Evolutionary conservation across 768 basidiomycete species (phyloP), one percentile per base, ranked within the genome.

Genomic region (Calvatia gigantea): DNA sequence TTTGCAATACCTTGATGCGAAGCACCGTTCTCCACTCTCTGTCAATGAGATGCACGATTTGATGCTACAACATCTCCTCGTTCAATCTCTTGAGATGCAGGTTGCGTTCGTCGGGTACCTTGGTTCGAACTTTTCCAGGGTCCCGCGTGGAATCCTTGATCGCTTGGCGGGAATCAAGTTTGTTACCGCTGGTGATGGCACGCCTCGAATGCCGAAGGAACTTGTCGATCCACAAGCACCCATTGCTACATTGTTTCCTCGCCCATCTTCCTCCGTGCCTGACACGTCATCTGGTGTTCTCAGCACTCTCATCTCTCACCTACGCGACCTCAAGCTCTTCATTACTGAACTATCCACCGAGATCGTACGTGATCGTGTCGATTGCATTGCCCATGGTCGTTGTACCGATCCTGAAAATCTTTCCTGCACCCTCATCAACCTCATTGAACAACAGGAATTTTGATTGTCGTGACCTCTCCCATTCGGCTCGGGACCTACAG

Each of bases 341-440:
- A 58, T 68, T 33, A 46, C 51, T 2, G 38, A 48, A 0, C 62
- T 79, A 6, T 70, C 73, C 0, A 14, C 60, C 0, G 61, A 65
- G 4, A 66, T 75, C 2, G 62, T 73, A 3, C 51, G 53, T 14
- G 76, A 79, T 21, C 69, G 72, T 0, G 72, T 76, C 31, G 52
- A 59, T 3, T 66, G 63, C 47, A 72, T 78, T 31, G 65, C 71
- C 1, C 52, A 58, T 1, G 37, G 14, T 17, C 27, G 15, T 17
- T 48, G 47, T n/a, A 27, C 28, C 7, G 12, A 48, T 12, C 19
- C 46, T 3, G 46, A 56, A 4, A 23, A 32, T 11, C 19, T 56
- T 17, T 27, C 54, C 4, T 19, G 21, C 9, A 9, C 4, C 12
- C 38, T 56, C 0, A 56, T 56, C 11, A 23, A 42, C 6, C 27